These are phyloP conservation scores for Cinchona pubescens DNA, from an alignment of 257 asterid species.

Conservation along the genomic window DNA sequence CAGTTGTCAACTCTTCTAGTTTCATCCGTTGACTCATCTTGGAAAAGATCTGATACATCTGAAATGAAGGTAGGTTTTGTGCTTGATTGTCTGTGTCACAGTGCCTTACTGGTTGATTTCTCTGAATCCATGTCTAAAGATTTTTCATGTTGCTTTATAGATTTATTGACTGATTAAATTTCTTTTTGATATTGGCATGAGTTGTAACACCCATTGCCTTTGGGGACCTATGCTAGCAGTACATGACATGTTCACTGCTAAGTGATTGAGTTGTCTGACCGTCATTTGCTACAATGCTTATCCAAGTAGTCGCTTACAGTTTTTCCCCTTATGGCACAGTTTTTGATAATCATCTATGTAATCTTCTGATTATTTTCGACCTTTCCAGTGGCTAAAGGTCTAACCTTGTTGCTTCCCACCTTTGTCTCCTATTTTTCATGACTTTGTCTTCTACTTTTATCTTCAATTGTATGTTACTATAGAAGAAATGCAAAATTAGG, in stretches of 20 bases:
- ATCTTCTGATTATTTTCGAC: background rate
- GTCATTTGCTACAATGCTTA: background rate
- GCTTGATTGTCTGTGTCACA: background rate
- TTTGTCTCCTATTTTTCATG: background rate
- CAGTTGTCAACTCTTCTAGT: constrained; percentile 66
- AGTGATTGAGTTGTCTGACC: background rate
- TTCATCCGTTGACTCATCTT: constrained; percentile 80
- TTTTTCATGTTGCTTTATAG: background rate
- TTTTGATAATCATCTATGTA: background rate
- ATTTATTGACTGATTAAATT: background rate
- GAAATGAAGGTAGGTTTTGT: constrained; percentile 67
- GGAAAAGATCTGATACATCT: constrained; percentile 85
- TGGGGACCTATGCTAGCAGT: background rate
- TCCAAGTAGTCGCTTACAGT: background rate
- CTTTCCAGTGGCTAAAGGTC: background rate
- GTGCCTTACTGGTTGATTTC: background rate
- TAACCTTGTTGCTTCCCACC: background rate
- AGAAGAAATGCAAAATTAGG: background rate
- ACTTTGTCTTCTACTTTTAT: background rate
- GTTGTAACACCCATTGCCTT: background rate
- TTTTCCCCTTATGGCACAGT: background rate
- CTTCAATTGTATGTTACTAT: background rate
- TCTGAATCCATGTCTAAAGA: background rate
- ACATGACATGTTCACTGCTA: no score
- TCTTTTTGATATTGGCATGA: background rate